Conservation (phyloP, 306 rosid genomes). For the Delonix regia region DNA sequence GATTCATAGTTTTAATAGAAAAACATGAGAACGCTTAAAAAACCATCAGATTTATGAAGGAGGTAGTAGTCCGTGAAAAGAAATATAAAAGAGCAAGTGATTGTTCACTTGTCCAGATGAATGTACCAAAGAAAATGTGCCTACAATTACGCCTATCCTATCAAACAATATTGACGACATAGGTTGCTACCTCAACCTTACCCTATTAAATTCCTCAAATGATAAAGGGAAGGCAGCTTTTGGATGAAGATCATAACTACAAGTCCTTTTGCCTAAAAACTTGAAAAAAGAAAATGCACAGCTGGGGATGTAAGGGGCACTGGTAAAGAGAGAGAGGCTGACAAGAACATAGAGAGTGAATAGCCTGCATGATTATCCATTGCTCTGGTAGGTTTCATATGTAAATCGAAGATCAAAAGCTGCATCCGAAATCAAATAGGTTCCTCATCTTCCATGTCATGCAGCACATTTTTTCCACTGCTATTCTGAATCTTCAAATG, state of each 20-base stretch:
- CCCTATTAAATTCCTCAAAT: background rate
- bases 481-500: too few species aligned
- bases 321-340: background rate
- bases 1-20: background rate
- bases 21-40: background rate
- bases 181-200: background rate
- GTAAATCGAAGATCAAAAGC: background rate
- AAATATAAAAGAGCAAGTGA: background rate
- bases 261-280: background rate
- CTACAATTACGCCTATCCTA: background rate
- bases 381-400: background rate
- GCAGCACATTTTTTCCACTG: background rate
- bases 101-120: background rate
- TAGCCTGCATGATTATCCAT: background rate
- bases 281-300: too few species aligned
- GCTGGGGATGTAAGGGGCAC: background rate
- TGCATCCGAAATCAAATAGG: too few species aligned
- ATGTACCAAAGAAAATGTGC: background rate
- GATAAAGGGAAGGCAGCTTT: background rate
- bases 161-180: background rate
- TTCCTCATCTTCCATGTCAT: background rate
- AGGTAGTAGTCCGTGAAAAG: background rate
- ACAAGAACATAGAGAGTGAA: background rate
- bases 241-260: background rate
- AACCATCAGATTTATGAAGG: background rate